A percentile compares a stretch with the other conserved stretches of the same genome.
Evolutionary conservation across 2,329 filamentous ascomycete species (phyloP).

Genomic region (Samsoniella hepiali): DNA sequence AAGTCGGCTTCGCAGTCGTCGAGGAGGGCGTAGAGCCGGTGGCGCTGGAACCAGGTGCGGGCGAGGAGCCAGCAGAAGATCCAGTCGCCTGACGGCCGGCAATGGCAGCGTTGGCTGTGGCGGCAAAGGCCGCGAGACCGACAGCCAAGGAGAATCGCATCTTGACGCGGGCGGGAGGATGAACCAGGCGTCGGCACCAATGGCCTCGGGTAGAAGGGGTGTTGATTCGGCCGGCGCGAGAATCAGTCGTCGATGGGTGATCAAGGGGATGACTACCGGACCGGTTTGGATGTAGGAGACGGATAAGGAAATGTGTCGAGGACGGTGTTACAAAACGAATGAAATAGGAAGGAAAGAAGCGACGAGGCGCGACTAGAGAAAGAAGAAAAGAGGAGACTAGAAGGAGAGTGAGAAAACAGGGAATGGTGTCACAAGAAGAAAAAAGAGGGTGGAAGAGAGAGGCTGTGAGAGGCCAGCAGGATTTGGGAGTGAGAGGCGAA

Average conservation of each 20-base stretch:
- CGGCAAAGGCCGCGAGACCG: conserved; percentile 25
- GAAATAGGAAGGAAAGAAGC: neutral
- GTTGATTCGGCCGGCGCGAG: neutral
- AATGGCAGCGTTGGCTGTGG: conserved; percentile 20
- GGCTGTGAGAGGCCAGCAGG: neutral
- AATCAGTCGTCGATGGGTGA: conserved; percentile 1
- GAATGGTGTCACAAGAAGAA: conserved; percentile 14
- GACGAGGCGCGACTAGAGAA: conserved; percentile 4
- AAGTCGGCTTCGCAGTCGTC: neutral
- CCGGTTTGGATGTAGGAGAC: neutral
- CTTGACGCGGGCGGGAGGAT: neutral
- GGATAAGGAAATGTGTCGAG: conserved; percentile 2
- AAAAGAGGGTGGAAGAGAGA: conserved; percentile 6
- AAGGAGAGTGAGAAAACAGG: conserved; percentile 11
- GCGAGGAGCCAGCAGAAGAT: neutral
- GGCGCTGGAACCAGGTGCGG: neutral
- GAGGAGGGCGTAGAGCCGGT: neutral
- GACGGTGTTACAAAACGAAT: conserved; percentile 5
- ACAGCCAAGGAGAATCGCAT: conserved; percentile 21
- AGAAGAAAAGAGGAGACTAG: conserved; percentile 4
- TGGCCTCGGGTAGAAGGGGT: neutral
- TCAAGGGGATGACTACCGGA: conserved; percentile 1
- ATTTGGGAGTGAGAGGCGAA: neutral
- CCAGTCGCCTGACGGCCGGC: conserved; percentile 19
- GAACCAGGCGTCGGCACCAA: conserved; percentile 8